Base-by-base conservation (phyloP, 768 basidiomycete genomes). In the Strobilomyces dryophilus region DNA sequence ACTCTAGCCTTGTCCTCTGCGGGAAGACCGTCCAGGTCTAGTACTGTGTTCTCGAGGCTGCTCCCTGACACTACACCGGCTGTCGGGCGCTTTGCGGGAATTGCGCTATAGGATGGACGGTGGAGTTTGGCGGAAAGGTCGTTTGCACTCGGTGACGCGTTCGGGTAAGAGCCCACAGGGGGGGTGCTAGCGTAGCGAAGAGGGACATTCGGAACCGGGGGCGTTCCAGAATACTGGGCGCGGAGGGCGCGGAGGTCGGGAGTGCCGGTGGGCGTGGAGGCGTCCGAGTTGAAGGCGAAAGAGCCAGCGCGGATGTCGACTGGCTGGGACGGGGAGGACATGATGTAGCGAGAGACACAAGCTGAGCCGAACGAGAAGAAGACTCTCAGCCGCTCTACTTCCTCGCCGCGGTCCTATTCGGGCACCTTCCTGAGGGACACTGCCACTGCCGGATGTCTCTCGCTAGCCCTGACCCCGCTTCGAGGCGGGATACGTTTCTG, bases 1-100 rank as follows among this genome's bases (percentile, higher is more conserved):
- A 97, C 81, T 61, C 80, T 82, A 3, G 85, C 85, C 72, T 92
- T 97, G 64, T 94, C 90, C 57, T 91, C 89, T 20, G 87, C 86
- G 0, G 88, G 78, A 26, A 92, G 71, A 24, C 77, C 81, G 20
- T 88, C 85, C 14, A 87, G 61, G 55, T 77, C 76, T 17, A 50
- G 71, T 49, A 58, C 31, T 37, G 54, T 44, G 61, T 62, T 51
- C 58, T 71, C 52, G 66, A 66, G 14, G 63, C 71, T 51, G 65
- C 70, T 63, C 9, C 54, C 60, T 5, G 72, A 59, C 15, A 55
- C 68, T 39, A 43, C 65, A 59, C 64, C 63, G 55, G 32, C 54
- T 45, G 62, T 43, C 10, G 73, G 69, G 21, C 69, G 67, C 39
- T 67, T 66, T n/a, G 76, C 71, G 43, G 65, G 70, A 47, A 76